A percentile compares a stretch with the other conserved stretches of the same genome.
phyloP scores from a whole-genome alignment of 768 basidiomycete genomes.

The Strobilomyces echinocephalus region DNA sequence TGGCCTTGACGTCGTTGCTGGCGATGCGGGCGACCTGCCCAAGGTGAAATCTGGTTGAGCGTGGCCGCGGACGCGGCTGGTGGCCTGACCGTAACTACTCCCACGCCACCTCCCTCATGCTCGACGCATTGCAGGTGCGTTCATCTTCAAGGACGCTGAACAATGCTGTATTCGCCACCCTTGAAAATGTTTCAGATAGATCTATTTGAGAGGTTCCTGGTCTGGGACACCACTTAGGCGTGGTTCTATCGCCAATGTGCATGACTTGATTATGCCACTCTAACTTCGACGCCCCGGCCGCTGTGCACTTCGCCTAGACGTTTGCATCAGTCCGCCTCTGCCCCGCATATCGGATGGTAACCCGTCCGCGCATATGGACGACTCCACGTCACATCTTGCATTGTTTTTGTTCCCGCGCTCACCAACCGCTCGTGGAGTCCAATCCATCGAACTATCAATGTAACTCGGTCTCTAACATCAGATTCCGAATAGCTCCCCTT shows the following conservation, averaged over 20 bases:
- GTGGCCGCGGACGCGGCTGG: slow-evolving; percentile 10
- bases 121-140: neutral
- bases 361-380: neutral
- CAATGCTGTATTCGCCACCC: neutral
- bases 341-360: slow-evolving; percentile 2
- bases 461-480: neutral
- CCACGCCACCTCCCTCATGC: slow-evolving; percentile 24
- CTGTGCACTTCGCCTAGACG: neutral
- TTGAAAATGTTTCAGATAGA: slow-evolving; percentile 4
- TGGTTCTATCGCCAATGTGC: neutral
- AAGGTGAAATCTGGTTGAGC: slow-evolving; percentile 8
- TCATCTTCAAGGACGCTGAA: neutral
- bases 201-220: neutral
- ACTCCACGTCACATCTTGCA: neutral
- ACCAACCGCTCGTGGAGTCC: neutral
- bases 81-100: slow-evolving; percentile 1
- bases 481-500: neutral
- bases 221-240: neutral
- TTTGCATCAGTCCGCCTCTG: slow-evolving; percentile 2
- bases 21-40: slow-evolving; percentile 11
- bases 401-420: slow-evolving; percentile 9
- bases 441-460: slow-evolving; percentile 1
- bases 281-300: slow-evolving; percentile 7
- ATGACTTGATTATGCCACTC: neutral
- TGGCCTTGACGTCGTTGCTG: slow-evolving; percentile 10